Percentiles rank a stretch among this genome's conserved stretches.
Evolutionary conservation across 805 yeast species (phyloP).

Genomic region (Barnettozyma siamensis): DNA sequence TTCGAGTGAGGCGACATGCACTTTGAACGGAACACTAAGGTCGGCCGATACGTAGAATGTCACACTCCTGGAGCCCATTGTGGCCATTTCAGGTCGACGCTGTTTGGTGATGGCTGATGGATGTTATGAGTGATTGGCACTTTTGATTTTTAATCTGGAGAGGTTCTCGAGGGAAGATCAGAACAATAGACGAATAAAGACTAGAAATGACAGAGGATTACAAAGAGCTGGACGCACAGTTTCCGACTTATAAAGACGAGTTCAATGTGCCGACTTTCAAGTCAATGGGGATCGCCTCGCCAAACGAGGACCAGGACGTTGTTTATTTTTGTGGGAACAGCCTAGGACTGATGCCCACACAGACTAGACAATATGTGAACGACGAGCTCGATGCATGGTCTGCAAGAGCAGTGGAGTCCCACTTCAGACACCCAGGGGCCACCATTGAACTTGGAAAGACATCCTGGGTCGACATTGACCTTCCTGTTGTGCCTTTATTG

Average conservation of each 20-base stretch:
- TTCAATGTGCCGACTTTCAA: constrained; percentile 65
- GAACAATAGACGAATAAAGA: too few species aligned
- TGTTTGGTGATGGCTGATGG: too few species aligned
- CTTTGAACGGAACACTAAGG: constrained; percentile 40
- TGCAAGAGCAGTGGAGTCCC: constrained; percentile 75
- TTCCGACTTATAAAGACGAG: constrained; percentile 34
- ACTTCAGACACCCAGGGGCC: constrained; percentile 58
- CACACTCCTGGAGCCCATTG: constrained; percentile 32
- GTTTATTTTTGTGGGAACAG: constrained; percentile 88
- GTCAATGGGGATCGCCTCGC: constrained; percentile 41
- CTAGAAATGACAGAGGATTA: constrained; percentile 3
- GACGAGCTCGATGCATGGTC: constrained; percentile 82
- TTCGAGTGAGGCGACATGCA: constrained; percentile 43
- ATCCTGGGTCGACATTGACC: constrained; percentile 80
- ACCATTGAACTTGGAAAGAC: constrained; percentile 38
- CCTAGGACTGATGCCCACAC: constrained; percentile 81
- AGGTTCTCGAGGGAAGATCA: too few species aligned
- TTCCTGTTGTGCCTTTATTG: constrained; percentile 63
- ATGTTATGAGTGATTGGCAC: too few species aligned
- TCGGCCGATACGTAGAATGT: constrained; percentile 56
- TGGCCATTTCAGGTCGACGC: neutral
- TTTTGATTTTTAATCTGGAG: too few species aligned
- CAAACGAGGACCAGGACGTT: constrained; percentile 22
- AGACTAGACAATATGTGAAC: constrained; percentile 49
- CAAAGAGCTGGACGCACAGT: constrained; percentile 11